Base-by-base conservation (phyloP, 768 basidiomycete genomes). In the Lactarius evosmus region DNA sequence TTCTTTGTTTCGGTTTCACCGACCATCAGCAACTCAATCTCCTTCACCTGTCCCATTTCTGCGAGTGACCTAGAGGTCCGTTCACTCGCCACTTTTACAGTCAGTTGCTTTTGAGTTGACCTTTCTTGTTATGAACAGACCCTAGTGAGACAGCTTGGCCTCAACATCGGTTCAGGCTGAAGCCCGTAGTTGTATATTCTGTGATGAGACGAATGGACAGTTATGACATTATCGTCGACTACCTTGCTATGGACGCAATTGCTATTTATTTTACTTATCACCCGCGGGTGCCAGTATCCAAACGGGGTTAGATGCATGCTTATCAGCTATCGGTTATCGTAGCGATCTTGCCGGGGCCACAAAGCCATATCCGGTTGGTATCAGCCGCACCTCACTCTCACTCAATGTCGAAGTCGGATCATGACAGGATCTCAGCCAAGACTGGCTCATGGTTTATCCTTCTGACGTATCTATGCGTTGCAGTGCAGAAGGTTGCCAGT, bases 1-100 rank as follows among this genome's bases (percentile, higher is more conserved):
- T 69, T 90, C n/a, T 74, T 86, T 60, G 77, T 91, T 50, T 83
- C 84, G 0, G 78, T 92, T 49, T 84, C 83, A 17, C 91, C 89
- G 12, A 80, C 82, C 2, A 78, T 93, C 70, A 82, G 78, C 57
- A 86, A 86, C 67, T 74, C 75, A 6, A 79, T 87, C 67, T 81
- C 72, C 38, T 89, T 93, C 70, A 66, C 73, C 12, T 93, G 91
- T 71, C 91, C 91, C 3, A 66, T 91, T 56, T 70, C 75, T 27
- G 58, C 74, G 22, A 56, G 50, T 40, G 76, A 74, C 29, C 61
- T 79, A 5, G 57, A 69, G 69, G 78, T 78, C 62, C 34, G 75
- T 66, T 30, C 33, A 30, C 29, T 54, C 34, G 17, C 30, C 5
- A 7, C 8, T n/a, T 40, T 5, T n/a, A 27, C 8, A n/a, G 25